Evolutionary conservation across 768 basidiomycete genomes (phyloP), one percentile per base, ranked within the genome.

Genomic region (Leccinum subgranulosum): DNA sequence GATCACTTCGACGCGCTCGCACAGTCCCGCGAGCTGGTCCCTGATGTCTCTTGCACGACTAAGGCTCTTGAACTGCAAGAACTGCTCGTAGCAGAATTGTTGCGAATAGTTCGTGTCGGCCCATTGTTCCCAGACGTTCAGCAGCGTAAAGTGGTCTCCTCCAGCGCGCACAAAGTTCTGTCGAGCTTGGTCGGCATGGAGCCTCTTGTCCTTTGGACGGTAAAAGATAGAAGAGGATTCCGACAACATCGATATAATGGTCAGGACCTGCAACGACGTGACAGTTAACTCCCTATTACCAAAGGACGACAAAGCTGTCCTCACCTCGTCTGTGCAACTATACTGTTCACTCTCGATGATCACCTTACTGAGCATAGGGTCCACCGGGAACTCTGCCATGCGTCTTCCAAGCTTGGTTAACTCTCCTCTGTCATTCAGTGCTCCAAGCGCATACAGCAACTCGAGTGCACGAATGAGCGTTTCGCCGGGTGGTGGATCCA

Each of bases 41-140:
- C 97, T 86, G 64, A 99, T 96, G 73, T 99, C 96, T 27, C 97
- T 87, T 0, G 97, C 96, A 39, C 97, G 84, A 66, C 88, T 90
- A 25, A 99, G 77, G 60, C 90, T 92, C 81, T 98, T 97, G 81
- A 88, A 94, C 69, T 96, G 95, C 50, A 97, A 73, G 76, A 92
- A 98, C 62, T 95, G 92, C 68, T 96, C 94, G 70, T 95, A 97
- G 67, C 93, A 95, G 75, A 93, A 97, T 66, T 95, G 92, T 69
- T 98, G 93, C 21, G 93, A 95, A 69, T 94, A 98, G 67, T 94
- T 94, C 23, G 95, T 92, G 61, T 99, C 97, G 19, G 91, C 91
- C 97, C 97, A 99, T 68, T 98, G 95, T 70, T 98, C 95, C 90
- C 94, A 98, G 12, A 98, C 93, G 70, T 98, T 98, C 27, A 99